Conservation (phyloP, 495 filamentous ascomycete genomes). For the Neurospora pannonica region DNA sequence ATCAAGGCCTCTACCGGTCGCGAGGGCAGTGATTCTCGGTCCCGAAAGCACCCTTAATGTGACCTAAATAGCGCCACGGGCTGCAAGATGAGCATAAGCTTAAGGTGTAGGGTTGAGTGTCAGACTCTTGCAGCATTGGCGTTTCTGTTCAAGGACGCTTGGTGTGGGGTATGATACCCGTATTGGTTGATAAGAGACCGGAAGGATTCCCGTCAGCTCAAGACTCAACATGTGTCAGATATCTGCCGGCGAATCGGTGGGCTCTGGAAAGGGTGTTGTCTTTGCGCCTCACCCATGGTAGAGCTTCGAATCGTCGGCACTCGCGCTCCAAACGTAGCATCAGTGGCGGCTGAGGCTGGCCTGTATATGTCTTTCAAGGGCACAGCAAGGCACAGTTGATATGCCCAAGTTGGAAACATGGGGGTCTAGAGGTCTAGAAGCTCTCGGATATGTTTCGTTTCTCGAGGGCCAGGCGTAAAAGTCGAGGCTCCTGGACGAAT, state of each 20-base stretch:
- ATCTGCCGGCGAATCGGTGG: neutral
- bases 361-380: neutral
- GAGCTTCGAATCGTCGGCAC: neutral
- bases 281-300: neutral
- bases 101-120: neutral
- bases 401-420: neutral
- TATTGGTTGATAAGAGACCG: slow-evolving; percentile 2
- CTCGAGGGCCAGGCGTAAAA: neutral
- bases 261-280: neutral
- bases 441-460: neutral
- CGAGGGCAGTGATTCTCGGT: neutral
- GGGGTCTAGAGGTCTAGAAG: neutral
- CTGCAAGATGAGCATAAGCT: neutral
- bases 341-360: neutral
- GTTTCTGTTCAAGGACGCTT: neutral
- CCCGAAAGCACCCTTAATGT: neutral
- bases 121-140: neutral
- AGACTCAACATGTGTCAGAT: neutral
- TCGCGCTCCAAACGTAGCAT: neutral
- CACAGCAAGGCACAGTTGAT: neutral
- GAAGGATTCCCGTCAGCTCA: neutral
- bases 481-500: neutral
- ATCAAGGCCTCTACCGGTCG: slow-evolving; percentile 1
- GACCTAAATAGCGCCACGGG: neutral
- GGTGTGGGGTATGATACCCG: slow-evolving; percentile 3